Evolutionary conservation across 805 yeast species (phyloP).

Genomic region (Ogataea trehaloabstinens): DNA sequence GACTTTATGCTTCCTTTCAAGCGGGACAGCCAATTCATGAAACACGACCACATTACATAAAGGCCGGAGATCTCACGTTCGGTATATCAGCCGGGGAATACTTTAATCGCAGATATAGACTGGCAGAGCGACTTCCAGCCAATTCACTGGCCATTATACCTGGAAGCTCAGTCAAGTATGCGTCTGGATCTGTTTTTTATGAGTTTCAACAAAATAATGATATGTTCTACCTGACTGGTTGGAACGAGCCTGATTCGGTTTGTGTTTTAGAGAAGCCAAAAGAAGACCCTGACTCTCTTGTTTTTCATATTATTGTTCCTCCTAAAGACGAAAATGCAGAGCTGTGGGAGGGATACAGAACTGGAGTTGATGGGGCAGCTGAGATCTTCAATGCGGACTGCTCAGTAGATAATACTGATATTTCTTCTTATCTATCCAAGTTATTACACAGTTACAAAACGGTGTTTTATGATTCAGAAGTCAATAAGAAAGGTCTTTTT

Average conservation of each 20-base stretch:
- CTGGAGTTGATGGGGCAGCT: constrained; percentile 79
- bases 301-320: constrained; percentile 80
- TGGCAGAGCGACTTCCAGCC: constrained; percentile 57
- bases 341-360: constrained; percentile 93
- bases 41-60: constrained; percentile 74
- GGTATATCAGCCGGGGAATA: constrained; percentile 86
- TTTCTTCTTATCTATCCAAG: constrained; percentile 43
- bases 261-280: constrained; percentile 62
- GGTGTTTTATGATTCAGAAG: constrained; percentile 52
- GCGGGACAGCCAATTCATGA: constrained; percentile 88
- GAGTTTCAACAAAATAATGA: constrained; percentile 92
- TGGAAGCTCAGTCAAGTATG: constrained; percentile 70
- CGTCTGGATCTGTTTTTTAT: constrained; percentile 89
- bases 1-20: constrained; percentile 12
- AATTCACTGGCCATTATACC: constrained; percentile 70
- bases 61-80: constrained; percentile 79
- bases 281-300: constrained; percentile 48
- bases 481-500: constrained; percentile 15
- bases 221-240: constrained; percentile 83
- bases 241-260: constrained; percentile 85
- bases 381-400: constrained; percentile 88
- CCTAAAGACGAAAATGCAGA: constrained; percentile 76
- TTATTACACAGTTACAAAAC: constrained; percentile 47
- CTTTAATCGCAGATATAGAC: constrained; percentile 60
- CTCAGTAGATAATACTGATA: constrained; percentile 49